Percentiles rank a stretch among this genome's conserved stretches.
Evolutionary conservation across 2,329 filamentous ascomycete species (phyloP).

Genomic region (Fusarium verrucosum): DNA sequence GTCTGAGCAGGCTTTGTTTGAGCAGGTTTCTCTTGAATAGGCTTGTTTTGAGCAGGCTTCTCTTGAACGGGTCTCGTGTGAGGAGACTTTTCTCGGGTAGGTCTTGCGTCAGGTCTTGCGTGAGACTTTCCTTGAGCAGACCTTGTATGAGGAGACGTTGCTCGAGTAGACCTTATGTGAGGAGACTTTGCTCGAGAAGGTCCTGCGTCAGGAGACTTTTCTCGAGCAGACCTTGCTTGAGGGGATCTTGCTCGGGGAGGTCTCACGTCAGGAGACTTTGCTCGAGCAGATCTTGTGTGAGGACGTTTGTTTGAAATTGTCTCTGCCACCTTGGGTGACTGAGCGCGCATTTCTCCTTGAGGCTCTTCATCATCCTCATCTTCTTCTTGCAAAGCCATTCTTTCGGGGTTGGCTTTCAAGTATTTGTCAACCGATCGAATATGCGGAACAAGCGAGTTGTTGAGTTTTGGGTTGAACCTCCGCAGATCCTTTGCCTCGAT

Average conservation of each 20-base stretch:
- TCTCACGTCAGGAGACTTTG: too few relatives aligned
- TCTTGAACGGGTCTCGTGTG: neutral
- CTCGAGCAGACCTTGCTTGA: neutral
- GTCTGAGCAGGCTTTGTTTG: neutral
- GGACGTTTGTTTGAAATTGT: neutral
- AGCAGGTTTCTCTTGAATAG: neutral
- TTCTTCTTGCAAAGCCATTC: neutral
- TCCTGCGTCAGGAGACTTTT: neutral
- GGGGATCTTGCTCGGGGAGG: neutral
- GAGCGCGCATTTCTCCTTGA: neutral
- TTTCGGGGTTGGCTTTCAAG: neutral
- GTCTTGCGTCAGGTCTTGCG: neutral
- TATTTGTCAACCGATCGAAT: slow-evolving; percentile 2
- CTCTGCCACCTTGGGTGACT: neutral
- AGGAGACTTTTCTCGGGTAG: too few relatives aligned
- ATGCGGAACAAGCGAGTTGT: slow-evolving; percentile 7
- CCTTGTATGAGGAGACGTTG: neutral
- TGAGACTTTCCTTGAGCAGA: neutral
- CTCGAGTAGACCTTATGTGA: neutral
- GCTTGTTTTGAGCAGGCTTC: neutral
- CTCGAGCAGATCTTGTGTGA: neutral
- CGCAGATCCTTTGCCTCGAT: slow-evolving; percentile 26
- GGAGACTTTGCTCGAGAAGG: neutral
- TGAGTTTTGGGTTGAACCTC: slow-evolving; percentile 1
- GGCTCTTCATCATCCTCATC: neutral